A percentile compares a stretch with the other conserved stretches of the same genome.
phyloP scores from a whole-genome alignment of 148 eudicot species.

The Chenopodium berlandieri region DNA sequence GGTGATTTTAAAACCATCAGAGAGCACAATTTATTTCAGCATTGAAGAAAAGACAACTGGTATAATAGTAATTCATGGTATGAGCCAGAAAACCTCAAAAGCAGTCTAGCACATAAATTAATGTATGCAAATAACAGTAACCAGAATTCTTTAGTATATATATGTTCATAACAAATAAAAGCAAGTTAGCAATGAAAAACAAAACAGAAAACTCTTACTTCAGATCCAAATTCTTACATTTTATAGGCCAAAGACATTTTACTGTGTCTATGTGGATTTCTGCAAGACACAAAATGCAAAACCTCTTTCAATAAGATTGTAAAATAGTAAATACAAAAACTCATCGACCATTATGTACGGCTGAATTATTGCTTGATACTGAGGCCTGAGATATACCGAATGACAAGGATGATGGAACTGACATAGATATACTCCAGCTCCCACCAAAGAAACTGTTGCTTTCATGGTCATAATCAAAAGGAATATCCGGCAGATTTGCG shows the following conservation, averaged over 20 bases:
- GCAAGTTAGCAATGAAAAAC: too few species aligned
- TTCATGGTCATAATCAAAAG: constrained; percentile 15
- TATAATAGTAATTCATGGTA: too few species aligned
- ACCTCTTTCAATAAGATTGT: background rate
- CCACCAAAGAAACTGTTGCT: background rate
- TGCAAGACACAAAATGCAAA: background rate
- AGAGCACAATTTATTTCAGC: background rate
- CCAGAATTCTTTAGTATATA: too few species aligned
- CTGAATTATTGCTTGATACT: background rate
- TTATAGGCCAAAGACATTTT: background rate
- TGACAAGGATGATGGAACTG: background rate
- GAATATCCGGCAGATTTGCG: constrained; percentile 4
- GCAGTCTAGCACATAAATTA: too few species aligned
- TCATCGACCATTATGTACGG: background rate
- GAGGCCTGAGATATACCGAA: constrained; percentile 3
- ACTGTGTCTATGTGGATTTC: background rate
- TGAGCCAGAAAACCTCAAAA: too few species aligned
- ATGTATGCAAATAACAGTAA: too few species aligned
- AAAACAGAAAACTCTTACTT: background rate
- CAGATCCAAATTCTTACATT: background rate
- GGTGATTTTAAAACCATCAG: background rate
- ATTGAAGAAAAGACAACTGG: too few species aligned
- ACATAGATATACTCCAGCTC: background rate
- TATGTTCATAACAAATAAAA: too few species aligned
- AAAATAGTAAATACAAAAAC: background rate